Percentiles rank a stretch among this genome's conserved stretches.
phyloP scores from a whole-genome alignment of 768 basidiomycete species.

The Crassisporium funariophilum region DNA sequence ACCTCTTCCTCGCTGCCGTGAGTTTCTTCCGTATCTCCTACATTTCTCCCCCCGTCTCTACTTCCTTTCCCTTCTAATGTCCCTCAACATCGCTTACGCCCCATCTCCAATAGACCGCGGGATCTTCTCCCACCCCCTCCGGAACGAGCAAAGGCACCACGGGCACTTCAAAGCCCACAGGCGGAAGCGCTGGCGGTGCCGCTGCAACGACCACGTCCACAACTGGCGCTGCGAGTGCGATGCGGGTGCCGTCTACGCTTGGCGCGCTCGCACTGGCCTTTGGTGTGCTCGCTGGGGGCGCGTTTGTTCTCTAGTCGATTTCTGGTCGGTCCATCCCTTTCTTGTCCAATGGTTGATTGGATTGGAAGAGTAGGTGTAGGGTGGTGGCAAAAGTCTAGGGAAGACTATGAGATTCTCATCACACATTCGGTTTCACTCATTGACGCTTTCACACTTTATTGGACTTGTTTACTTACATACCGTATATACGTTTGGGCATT shows the following conservation, averaged over 20 bases:
- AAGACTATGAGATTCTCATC: no score
- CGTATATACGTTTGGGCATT: no score
- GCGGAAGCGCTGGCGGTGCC: not conserved
- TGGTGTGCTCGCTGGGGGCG: not conserved
- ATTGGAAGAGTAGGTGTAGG: no score
- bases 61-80: not conserved
- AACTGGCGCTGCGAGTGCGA: not conserved
- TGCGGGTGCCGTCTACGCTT: not conserved
- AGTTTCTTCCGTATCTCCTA: not conserved
- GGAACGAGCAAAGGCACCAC: not conserved
- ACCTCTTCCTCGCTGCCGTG: constrained; percentile 25
- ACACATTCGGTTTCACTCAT: no score
- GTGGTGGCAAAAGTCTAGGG: no score
- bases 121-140: not conserved
- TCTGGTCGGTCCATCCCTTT: no score
- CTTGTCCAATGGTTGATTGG: no score
- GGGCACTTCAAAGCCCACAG: not conserved
- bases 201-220: not conserved
- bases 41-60: not conserved
- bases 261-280: not conserved
- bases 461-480: no score
- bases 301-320: not conserved
- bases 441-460: no score
- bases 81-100: no score
- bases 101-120: no score